Evolutionary conservation across 2,329 filamentous ascomycete species (phyloP).

Genomic region (Xylaria sp.): DNA sequence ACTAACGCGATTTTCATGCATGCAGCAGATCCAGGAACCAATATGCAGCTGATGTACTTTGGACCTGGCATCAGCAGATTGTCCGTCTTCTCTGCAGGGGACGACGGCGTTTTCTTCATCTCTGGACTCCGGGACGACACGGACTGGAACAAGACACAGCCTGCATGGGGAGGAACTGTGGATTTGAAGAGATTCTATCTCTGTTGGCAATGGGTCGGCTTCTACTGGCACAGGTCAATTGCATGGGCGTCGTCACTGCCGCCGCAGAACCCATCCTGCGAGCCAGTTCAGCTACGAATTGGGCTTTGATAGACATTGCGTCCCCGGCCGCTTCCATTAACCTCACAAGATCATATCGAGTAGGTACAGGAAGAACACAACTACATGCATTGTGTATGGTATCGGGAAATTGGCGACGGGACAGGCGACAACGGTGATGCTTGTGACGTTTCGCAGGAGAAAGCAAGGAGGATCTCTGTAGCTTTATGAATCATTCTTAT

Average conservation of each 20-base stretch:
- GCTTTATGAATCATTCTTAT: not conserved
- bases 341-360: not conserved
- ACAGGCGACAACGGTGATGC: not conserved
- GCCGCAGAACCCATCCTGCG: constrained; percentile 36
- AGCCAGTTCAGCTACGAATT: constrained; percentile 32
- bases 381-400: not conserved
- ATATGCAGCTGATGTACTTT: constrained; percentile 32
- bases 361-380: not conserved
- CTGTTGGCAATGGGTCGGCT: constrained; percentile 36
- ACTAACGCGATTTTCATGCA: too few relatives aligned
- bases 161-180: not conserved
- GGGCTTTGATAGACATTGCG: not conserved
- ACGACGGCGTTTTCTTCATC: not conserved
- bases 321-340: not conserved
- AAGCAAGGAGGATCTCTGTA: not conserved
- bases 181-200: constrained; percentile 32
- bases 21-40: constrained; percentile 33
- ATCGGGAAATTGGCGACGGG: not conserved
- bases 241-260: constrained; percentile 34
- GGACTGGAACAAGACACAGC: not conserved
- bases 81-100: not conserved
- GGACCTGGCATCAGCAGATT: constrained; percentile 1
- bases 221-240: constrained; percentile 36
- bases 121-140: not conserved
- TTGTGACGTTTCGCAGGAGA: not conserved